phyloP scores from a whole-genome alignment of 2,329 filamentous ascomycete genomes.

The Sarocladiaceae sp. region DNA sequence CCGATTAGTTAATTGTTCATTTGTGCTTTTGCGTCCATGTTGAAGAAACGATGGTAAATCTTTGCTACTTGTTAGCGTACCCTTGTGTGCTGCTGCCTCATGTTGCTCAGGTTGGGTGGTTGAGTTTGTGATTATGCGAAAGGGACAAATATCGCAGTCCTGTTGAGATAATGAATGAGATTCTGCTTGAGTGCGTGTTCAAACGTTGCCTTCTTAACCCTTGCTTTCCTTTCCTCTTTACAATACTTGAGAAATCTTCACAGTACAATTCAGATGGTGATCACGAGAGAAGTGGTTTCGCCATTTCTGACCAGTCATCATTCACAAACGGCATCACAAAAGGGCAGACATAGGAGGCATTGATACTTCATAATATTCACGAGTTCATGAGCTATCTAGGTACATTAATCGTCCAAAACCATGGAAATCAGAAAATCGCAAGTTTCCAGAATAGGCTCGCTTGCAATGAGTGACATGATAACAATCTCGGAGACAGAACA shows the following conservation, averaged over 20 bases:
- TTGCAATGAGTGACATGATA: not conserved
- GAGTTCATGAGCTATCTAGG: not conserved
- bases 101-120: not conserved
- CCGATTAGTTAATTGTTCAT: not conserved
- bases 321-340: too few species aligned
- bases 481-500: too few species aligned
- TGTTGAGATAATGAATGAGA: conserved; percentile 6
- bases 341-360: too few species aligned
- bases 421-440: not conserved
- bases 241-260: too few species aligned
- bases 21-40: too few species aligned
- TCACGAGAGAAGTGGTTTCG: too few species aligned
- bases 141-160: not conserved
- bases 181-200: not conserved
- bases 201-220: too few species aligned
- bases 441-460: conserved; percentile 7
- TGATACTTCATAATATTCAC: conserved; percentile 6
- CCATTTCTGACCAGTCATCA: too few species aligned
- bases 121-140: not conserved
- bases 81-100: not conserved
- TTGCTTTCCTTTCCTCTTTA: too few species aligned
- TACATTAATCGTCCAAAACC: conserved; percentile 5
- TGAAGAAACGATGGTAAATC: too few species aligned
- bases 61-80: too few species aligned
- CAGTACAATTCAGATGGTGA: too few species aligned